Conservation (phyloP, 2,329 filamentous ascomycete species). For the Paracamarosporium sp. region DNA sequence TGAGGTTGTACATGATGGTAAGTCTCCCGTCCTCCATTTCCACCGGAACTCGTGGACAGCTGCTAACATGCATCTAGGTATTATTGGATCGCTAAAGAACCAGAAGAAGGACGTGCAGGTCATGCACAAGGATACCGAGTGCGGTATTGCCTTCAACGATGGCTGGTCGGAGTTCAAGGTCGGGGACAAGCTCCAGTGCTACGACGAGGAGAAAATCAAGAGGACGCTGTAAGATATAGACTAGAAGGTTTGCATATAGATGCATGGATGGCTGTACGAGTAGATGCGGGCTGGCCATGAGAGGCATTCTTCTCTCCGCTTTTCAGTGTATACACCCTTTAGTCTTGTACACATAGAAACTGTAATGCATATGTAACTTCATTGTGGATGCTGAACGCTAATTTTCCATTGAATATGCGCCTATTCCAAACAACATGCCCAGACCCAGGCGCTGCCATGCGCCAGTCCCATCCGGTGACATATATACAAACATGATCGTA, state of each 20-base stretch:
- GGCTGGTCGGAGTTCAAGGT: constrained; percentile 78
- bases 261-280: neutral
- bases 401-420: neutral
- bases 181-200: constrained; percentile 88
- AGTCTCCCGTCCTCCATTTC: constrained; percentile 44
- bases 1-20: constrained; percentile 81
- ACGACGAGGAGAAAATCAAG: constrained; percentile 79
- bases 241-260: neutral
- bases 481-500: constrained; percentile 5
- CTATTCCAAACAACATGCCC: neutral
- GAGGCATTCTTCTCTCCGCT: constrained; percentile 3
- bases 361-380: neutral
- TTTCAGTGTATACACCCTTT: neutral
- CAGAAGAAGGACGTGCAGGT: constrained; percentile 86
- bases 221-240: constrained; percentile 55
- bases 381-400: neutral
- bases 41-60: neutral
- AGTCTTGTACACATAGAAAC: neutral
- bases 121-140: constrained; percentile 92
- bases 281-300: neutral
- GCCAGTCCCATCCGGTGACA: neutral
- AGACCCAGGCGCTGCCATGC: neutral
- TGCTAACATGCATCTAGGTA: constrained; percentile 60
- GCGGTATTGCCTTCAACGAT: constrained; percentile 83
- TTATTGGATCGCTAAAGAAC: constrained; percentile 82